phyloP scores from a whole-genome alignment of 805 yeast genomes.

The Kazachstania viticola region DNA sequence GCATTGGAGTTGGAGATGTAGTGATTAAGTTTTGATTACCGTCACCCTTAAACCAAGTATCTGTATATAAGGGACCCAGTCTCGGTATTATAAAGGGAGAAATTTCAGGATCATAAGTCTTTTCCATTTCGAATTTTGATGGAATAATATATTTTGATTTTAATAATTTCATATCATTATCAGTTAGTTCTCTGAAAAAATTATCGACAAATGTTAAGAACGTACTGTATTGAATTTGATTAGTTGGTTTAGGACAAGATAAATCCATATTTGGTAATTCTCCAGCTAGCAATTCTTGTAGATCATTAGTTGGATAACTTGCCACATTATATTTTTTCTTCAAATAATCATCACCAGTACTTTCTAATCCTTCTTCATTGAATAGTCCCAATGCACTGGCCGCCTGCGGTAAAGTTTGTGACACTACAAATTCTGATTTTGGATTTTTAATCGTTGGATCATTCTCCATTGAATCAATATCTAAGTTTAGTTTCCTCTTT shows the following conservation, averaged over 20 bases:
- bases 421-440: conserved; percentile 59
- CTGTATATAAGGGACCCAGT: conserved; percentile 71
- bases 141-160: conserved; percentile 51
- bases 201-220: conserved; percentile 80
- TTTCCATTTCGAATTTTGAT: conserved; percentile 27
- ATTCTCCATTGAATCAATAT: conserved; percentile 30
- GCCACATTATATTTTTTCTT: conserved; percentile 78
- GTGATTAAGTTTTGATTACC: conserved; percentile 32
- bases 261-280: conserved; percentile 78
- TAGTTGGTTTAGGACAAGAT: conserved; percentile 69
- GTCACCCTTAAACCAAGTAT: conserved; percentile 82
- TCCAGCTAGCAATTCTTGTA: conserved; percentile 74
- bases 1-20: conserved; percentile 36
- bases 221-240: conserved; percentile 86
- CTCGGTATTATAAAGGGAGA: conserved; percentile 77
- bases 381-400: conserved; percentile 57
- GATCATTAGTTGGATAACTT: conserved; percentile 73
- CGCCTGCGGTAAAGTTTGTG: conserved; percentile 56
- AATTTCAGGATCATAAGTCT: conserved; percentile 49
- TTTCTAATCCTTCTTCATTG: conserved; percentile 49
- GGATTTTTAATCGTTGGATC: conserved; percentile 60
- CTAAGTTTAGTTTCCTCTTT: conserved; percentile 10
- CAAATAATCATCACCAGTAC: conserved; percentile 62
- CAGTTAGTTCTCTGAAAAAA: conserved; percentile 62
- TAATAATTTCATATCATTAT: conserved; percentile 71